Base-by-base conservation (phyloP, 208 protist genomes). In the Trypanosoma avium region DNA sequence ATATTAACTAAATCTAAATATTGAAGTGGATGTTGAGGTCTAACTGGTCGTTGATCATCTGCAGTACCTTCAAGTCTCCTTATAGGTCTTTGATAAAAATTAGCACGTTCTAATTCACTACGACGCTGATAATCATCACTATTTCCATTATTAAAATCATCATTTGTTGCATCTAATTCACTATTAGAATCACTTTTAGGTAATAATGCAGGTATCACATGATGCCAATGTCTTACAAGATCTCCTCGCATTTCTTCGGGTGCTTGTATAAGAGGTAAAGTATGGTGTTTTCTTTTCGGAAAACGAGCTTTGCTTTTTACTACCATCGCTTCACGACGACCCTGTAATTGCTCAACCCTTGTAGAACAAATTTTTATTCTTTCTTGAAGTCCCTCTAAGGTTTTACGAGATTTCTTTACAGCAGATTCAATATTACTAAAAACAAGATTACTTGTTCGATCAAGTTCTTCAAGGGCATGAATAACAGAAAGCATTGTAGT, bases 391-490 rank as follows among this genome's bases (percentile, higher is more conserved):
- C 27, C 50, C 15, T 66, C 57, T 19, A 71, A 36, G 5, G 30
- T 68, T 29, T 66, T 49, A 17, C 62, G 47, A 1, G 60, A 63
- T 12, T 45, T 40, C 48, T 46, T 8, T 6, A 71, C 70, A 30
- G 60, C 36, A 15, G 46, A 27, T 38, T 70, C 70, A 61, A 77
- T 63, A 42, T 77, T 77, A 15, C 58, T 33, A 54, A 77, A 71
- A 5, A 77, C 62, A 46, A 49, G 48, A 7, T 59, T 33, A 36
- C 50, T 54, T 52, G 32, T 71, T 46, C 27, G 30, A 24, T 77
- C 49, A 42, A 77, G 58, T 33, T 59, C 54, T 19, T 67, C 63
- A 21, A 77, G 57, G 22, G 56, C 50, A 26, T 47, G 7, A 33
- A 77, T 70, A 8, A 65, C 48, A 38, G 62, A 67, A 0, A 61